These are phyloP conservation scores for Mycena kentingensis DNA, from an alignment of 768 basidiomycete species.

Conservation along the genomic window DNA sequence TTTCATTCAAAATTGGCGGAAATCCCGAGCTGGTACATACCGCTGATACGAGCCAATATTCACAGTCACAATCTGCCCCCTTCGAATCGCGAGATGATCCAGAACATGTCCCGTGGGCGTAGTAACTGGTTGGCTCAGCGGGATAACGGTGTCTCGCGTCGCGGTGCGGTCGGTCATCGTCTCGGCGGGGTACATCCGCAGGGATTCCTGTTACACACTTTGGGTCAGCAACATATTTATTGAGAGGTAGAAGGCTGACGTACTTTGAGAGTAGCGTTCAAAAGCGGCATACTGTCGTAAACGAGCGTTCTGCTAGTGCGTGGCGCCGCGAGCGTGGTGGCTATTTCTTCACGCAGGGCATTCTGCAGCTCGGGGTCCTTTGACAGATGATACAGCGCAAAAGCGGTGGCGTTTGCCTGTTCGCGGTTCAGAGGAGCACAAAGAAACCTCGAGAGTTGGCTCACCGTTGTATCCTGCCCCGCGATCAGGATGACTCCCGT, in stretches of 20 bases:
- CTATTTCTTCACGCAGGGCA: constrained; percentile 47
- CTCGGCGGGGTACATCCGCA: constrained; percentile 38
- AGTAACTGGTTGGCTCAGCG: constrained; percentile 38
- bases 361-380: constrained; percentile 45
- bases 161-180: constrained; percentile 39
- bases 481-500: constrained; percentile 15
- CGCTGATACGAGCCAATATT: constrained; percentile 39
- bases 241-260: no score
- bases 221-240: no score
- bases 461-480: constrained; percentile 16
- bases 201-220: constrained; percentile 31
- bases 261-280: constrained; percentile 15
- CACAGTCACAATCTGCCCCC: constrained; percentile 34
- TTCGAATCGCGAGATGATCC: constrained; percentile 32
- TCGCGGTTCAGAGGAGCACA: background rate
- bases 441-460: background rate
- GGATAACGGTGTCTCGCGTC: constrained; percentile 39
- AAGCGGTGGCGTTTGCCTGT: constrained; percentile 38
- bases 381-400: constrained; percentile 50
- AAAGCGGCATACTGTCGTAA: constrained; percentile 11
- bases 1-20: background rate
- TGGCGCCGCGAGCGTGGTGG: background rate
- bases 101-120: constrained; percentile 34
- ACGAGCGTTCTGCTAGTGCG: no score
- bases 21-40: constrained; percentile 22